These are phyloP conservation scores for Saccharum hybrid DNA, from an alignment of 202 grass and related monocot species.

Conservation along the genomic window DNA sequence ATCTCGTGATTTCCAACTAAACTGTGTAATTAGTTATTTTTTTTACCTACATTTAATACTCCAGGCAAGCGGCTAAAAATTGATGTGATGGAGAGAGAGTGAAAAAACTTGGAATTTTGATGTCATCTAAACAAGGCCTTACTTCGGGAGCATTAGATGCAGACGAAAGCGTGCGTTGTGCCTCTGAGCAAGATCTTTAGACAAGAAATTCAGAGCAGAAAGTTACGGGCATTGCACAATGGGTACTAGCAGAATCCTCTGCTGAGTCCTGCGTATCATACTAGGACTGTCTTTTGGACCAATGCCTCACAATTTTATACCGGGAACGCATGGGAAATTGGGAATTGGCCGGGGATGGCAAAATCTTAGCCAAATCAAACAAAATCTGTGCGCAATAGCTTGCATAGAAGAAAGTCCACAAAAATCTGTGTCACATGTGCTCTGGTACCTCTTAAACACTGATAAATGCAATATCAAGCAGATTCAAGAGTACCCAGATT, in stretches of 20 bases:
- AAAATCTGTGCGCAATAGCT: too few species aligned
- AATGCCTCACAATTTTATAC: conserved; percentile 8
- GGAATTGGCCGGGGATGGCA: not conserved
- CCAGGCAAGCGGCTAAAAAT: too few species aligned
- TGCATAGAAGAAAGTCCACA: not conserved
- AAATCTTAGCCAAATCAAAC: too few species aligned
- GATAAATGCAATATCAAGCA: not conserved
- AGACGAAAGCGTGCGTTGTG: not conserved
- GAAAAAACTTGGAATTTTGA: too few species aligned
- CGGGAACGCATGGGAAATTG: not conserved
- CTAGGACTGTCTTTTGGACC: not conserved
- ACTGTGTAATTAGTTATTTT: too few species aligned
- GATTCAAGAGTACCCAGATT: not conserved
- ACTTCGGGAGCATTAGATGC: too few species aligned
- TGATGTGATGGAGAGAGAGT: too few species aligned
- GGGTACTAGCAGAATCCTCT: conserved; percentile 9
- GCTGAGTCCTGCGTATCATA: conserved; percentile 14
- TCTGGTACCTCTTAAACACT: not conserved
- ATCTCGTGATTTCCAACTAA: too few species aligned
- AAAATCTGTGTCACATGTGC: not conserved
- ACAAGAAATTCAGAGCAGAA: conserved; percentile 40
- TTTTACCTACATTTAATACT: too few species aligned
- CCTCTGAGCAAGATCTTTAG: conserved; percentile 32
- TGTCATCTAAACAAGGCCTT: too few species aligned
- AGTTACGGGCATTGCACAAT: conserved; percentile 19